Base-by-base conservation (phyloP, 305 asterid species). In the Fraxinus floribunda region DNA sequence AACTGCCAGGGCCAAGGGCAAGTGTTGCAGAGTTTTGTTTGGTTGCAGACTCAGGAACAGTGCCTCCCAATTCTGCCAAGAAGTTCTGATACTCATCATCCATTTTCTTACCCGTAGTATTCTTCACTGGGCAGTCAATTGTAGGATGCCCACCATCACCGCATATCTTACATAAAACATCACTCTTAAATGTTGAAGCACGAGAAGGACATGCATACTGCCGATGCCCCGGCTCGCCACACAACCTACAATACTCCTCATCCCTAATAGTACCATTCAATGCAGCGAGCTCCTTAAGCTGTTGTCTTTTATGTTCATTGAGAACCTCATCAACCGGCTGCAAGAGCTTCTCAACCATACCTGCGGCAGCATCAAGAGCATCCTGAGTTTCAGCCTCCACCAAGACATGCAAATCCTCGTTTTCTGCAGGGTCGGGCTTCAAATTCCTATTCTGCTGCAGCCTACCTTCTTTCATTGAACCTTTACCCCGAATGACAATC, bases 81-180 rank as follows among this genome's bases (percentile, higher is more conserved):
- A 95, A 95, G 83, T 90, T 95, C 78, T 93, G 97, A 88, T 95
- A 95, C 86, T 95, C 99, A 74, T 95, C 99, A 68, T 95, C 99
- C 99, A 95, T 95, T 90, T 95, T 95, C 91, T 95, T 95, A 32
- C 98, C 99, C 1, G 99, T 89, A 5, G 99, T 93, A 80, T 90
- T 91, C 91, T 95, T 95, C 83, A 95, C 97, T 0, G 98, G 99
- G 34, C 99, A 95, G 49, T 95, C 99, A 24, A 94, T 92, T 18
- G 98, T 95, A 9, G 99, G 99, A 83, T 95, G 99, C 6, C 99
- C 99, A 79, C 99, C 98, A 83, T 95, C 99, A 85, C 99, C 99
- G 82, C 99, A 95, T 75, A 92, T 94, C 87, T 90, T 95, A 88
- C 99, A 95, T 71, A 91, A 83, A 80, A 95, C 98, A 60, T 95